Percentiles rank a stretch among this genome's conserved stretches.
Evolutionary conservation across 805 yeast genomes (phyloP).

Genomic region (Lipomyces kockii): DNA sequence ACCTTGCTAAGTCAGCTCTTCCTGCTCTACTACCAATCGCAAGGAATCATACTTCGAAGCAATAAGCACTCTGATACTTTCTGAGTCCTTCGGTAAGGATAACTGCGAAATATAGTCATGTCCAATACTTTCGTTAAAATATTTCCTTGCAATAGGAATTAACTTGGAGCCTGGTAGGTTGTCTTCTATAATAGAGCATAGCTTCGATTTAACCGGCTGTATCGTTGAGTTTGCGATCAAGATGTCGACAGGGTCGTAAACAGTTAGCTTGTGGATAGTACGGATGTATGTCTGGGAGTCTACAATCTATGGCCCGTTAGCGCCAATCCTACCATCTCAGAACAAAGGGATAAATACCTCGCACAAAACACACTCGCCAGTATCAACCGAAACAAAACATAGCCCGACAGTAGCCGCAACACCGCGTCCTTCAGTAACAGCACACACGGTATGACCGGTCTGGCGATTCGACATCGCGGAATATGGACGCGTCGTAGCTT

Average conservation of each 20-base stretch:
- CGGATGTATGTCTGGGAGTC: slow-evolving; percentile 56
- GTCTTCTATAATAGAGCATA: slow-evolving; percentile 47
- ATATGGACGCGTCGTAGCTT: slow-evolving; percentile 12
- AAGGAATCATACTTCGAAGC: slow-evolving; percentile 39
- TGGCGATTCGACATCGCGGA: slow-evolving; percentile 23
- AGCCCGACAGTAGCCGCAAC: slow-evolving; percentile 47
- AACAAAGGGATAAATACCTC: slow-evolving; percentile 40
- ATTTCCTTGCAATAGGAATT: slow-evolving; percentile 39
- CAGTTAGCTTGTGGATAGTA: slow-evolving; percentile 50
- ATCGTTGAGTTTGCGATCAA: slow-evolving; percentile 45
- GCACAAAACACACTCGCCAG: slow-evolving; percentile 48
- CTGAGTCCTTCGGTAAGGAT: slow-evolving; percentile 38
- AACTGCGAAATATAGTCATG: slow-evolving; percentile 32
- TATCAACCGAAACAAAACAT: slow-evolving; percentile 48
- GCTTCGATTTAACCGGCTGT: slow-evolving; percentile 43
- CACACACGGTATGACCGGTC: slow-evolving; percentile 33
- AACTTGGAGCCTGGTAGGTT: slow-evolving; percentile 44
- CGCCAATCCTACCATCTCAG: not conserved
- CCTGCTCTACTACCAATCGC: not conserved
- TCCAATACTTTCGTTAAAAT: slow-evolving; percentile 44
- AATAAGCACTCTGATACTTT: slow-evolving; percentile 40
- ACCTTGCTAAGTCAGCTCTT: slow-evolving; percentile 15
- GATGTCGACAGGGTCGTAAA: slow-evolving; percentile 47
- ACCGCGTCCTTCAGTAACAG: slow-evolving; percentile 39
- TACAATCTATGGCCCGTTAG: slow-evolving; percentile 24